phyloP scores from a whole-genome alignment of 2,329 filamentous ascomycete genomes.

The Knoxdaviesia capensis region DNA sequence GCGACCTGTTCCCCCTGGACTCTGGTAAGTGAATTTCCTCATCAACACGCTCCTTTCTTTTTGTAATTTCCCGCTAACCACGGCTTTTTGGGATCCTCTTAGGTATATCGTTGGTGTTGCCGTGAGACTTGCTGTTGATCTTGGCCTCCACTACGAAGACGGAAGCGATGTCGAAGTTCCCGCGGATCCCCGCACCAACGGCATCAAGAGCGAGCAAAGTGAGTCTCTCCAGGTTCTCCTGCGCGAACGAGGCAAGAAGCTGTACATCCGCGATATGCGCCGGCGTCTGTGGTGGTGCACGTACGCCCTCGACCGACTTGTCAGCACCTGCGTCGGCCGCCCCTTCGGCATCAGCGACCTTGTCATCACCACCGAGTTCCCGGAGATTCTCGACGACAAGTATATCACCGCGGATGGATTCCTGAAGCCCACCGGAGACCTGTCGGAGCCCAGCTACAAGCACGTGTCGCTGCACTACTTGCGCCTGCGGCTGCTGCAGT shows the following conservation, averaged over 20 bases:
- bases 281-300: slow-evolving; percentile 92
- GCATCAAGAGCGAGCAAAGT: slow-evolving; percentile 9
- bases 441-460: slow-evolving; percentile 61
- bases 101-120: slow-evolving; percentile 89
- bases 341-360: slow-evolving; percentile 94
- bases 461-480: slow-evolving; percentile 85
- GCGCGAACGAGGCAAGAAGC: slow-evolving; percentile 42
- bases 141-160: slow-evolving; percentile 86
- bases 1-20: slow-evolving; percentile 73
- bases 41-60: neutral
- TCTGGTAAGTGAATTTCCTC: slow-evolving; percentile 38
- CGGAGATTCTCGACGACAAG: slow-evolving; percentile 69
- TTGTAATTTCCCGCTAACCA: too few relatives aligned
- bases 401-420: slow-evolving; percentile 72
- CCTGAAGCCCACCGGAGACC: slow-evolving; percentile 31
- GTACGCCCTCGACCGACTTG: slow-evolving; percentile 85
- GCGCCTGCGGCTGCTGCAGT: slow-evolving; percentile 70
- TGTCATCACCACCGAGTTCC: slow-evolving; percentile 88
- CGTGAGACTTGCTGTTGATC: slow-evolving; percentile 71
- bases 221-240: slow-evolving; percentile 9
- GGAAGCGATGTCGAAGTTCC: slow-evolving; percentile 39
- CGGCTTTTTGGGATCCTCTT: slow-evolving; percentile 1
- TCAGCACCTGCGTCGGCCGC: slow-evolving; percentile 80
- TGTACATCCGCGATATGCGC: slow-evolving; percentile 73
- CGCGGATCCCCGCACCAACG: slow-evolving; percentile 13